Conservation (phyloP, 371 early-diverging fungal species). For the Mortierella polycephala region DNA sequence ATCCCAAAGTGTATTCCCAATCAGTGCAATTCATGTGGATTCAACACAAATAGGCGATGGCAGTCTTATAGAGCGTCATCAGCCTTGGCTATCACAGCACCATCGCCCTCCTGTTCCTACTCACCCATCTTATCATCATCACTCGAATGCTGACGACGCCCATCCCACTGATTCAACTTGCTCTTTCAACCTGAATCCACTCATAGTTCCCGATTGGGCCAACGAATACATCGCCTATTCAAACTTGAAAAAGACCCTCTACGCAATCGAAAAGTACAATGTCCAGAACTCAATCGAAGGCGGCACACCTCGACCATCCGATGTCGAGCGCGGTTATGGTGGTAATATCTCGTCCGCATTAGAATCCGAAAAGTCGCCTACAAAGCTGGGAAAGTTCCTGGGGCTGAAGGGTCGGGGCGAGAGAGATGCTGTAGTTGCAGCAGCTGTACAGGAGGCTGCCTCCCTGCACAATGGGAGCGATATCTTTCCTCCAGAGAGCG, state of each 20-base stretch:
- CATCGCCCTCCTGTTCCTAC: neutral
- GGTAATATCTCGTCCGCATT: neutral
- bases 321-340: constrained; percentile 31
- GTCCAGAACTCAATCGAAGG: constrained; percentile 30
- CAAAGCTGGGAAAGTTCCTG: constrained; percentile 25
- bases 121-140: neutral
- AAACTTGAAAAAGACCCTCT: constrained; percentile 48
- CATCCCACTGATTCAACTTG: neutral
- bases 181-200: neutral
- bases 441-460: constrained; percentile 20
- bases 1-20: neutral
- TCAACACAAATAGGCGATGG: too few relatives aligned
- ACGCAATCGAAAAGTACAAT: constrained; percentile 52
- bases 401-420: constrained; percentile 6
- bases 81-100: neutral
- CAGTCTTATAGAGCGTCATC: too few relatives aligned
- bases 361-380: constrained; percentile 18
- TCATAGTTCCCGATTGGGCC: constrained; percentile 54
- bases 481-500: constrained; percentile 52
- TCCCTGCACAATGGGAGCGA: constrained; percentile 31
- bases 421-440: constrained; percentile 13
- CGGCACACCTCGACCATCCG: constrained; percentile 20
- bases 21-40: too few relatives aligned
- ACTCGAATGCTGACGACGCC: neutral
- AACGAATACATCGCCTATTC: constrained; percentile 53